Percentiles rank a stretch among this genome's conserved stretches.
phyloP scores from a whole-genome alignment of 1,284 basidiomycete genomes.

The Cutaneotrichosporon sp. region DNA sequence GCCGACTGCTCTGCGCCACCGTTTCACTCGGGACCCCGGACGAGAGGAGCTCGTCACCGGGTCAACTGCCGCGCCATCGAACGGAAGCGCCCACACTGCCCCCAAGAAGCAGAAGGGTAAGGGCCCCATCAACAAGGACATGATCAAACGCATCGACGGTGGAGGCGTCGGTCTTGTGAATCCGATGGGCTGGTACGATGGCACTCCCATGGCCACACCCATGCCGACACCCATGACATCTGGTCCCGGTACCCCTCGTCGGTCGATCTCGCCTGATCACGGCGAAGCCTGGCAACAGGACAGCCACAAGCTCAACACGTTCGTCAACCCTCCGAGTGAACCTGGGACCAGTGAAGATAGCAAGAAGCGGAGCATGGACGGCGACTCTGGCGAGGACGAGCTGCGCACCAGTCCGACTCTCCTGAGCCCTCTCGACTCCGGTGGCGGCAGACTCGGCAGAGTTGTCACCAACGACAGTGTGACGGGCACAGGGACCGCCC shows the following conservation, averaged over 20 bases:
- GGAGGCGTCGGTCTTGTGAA: slow-evolving; percentile 77
- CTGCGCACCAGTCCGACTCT: slow-evolving; percentile 4
- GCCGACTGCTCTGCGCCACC: slow-evolving; percentile 31
- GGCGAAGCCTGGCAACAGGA: neutral
- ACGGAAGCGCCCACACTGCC: neutral
- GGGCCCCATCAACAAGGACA: slow-evolving; percentile 60
- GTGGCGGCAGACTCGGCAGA: neutral
- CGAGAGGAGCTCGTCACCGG: neutral
- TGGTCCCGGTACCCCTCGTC: neutral
- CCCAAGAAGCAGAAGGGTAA: slow-evolving; percentile 1
- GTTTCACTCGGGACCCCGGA: slow-evolving; percentile 27
- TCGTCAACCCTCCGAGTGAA: neutral
- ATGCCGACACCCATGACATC: neutral
- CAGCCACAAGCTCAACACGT: slow-evolving; percentile 4
- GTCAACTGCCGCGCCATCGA: neutral
- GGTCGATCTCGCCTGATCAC: slow-evolving; percentile 1
- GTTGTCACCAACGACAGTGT: neutral
- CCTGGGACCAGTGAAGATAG: slow-evolving; percentile 3
- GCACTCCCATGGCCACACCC: slow-evolving; percentile 15
- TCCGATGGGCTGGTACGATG: slow-evolving; percentile 64
- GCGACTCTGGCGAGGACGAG: slow-evolving; percentile 3
- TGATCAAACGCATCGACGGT: slow-evolving; percentile 79
- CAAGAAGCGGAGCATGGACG: slow-evolving; percentile 6
- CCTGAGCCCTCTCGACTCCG: neutral
- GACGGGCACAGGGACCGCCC: neutral